Conservation (phyloP, 257 asterid species). For the Ilex asprella region DNA sequence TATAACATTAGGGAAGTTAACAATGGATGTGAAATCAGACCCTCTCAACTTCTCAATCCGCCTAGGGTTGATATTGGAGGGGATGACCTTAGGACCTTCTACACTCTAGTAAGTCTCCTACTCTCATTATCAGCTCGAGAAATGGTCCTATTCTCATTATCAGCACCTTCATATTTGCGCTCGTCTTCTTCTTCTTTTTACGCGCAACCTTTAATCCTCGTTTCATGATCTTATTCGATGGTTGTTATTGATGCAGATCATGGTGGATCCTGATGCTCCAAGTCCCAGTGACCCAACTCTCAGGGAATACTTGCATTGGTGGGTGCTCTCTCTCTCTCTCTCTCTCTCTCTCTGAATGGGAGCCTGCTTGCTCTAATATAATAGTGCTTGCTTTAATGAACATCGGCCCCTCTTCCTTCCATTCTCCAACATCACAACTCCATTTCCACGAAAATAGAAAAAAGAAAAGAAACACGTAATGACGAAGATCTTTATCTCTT, state of each 20-base stretch:
- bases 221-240: conserved; percentile 9
- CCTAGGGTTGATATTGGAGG: conserved; percentile 32
- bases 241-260: not conserved
- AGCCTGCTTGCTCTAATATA: too few relatives aligned
- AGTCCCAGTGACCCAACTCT: conserved; percentile 40
- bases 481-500: too few relatives aligned
- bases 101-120: conserved; percentile 30
- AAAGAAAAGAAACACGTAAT: too few relatives aligned
- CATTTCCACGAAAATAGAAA: too few relatives aligned
- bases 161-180: too few relatives aligned
- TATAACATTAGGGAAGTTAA: conserved; percentile 3
- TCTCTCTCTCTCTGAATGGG: not conserved
- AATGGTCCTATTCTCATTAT: too few relatives aligned
- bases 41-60: conserved; percentile 19
- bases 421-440: too few relatives aligned
- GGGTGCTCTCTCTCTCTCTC: not conserved
- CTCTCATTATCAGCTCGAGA: too few relatives aligned
- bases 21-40: conserved; percentile 23
- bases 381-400: too few relatives aligned
- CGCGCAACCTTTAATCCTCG: not conserved
- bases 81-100: conserved; percentile 26
- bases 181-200: not conserved
- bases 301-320: conserved; percentile 50
- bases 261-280: conserved; percentile 52
- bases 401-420: too few relatives aligned